Evolutionary conservation across 176 grass and related monocot genomes (phyloP).

Genomic region (Chloris gayana): DNA sequence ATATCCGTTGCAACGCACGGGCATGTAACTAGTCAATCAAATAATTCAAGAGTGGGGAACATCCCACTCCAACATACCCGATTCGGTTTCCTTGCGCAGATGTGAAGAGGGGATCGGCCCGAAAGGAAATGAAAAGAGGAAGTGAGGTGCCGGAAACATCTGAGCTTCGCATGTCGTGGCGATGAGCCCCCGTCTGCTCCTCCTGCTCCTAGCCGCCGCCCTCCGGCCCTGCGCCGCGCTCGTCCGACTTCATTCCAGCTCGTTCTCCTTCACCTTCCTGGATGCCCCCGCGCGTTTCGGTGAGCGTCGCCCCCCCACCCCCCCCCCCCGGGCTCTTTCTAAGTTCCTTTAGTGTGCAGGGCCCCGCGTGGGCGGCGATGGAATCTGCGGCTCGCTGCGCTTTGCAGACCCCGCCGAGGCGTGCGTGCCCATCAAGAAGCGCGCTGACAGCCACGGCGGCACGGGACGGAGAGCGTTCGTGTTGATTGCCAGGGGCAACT

Average conservation of each 20-base stretch:
- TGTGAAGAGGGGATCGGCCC: no score
- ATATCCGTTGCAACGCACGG: no score
- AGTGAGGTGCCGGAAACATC: not conserved
- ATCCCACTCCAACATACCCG: no score
- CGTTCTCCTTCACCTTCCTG: slow-evolving; percentile 72
- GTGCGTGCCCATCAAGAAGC: slow-evolving; percentile 48
- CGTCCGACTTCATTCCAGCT: slow-evolving; percentile 57
- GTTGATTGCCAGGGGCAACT: slow-evolving; percentile 70
- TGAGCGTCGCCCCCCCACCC: slow-evolving; percentile 5
- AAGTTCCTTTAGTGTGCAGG: slow-evolving; percentile 37
- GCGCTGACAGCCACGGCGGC: slow-evolving; percentile 14
- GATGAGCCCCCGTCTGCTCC: slow-evolving; percentile 31
- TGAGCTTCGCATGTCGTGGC: not conserved
- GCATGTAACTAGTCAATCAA: no score
- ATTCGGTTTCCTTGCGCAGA: no score
- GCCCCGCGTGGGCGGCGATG: slow-evolving; percentile 53
- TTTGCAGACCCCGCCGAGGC: slow-evolving; percentile 62
- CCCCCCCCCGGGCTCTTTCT: not conserved
- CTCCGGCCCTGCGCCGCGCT: slow-evolving; percentile 59
- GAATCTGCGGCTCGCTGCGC: slow-evolving; percentile 73
- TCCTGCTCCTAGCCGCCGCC: slow-evolving; percentile 32
- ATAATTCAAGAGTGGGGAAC: no score
- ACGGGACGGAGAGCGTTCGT: slow-evolving; percentile 42
- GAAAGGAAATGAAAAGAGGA: not conserved
- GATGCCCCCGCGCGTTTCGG: slow-evolving; percentile 84